These are phyloP conservation scores for Aquilaria malaccensis DNA, from an alignment of 345 rosid genomes.

Conservation along the genomic window DNA sequence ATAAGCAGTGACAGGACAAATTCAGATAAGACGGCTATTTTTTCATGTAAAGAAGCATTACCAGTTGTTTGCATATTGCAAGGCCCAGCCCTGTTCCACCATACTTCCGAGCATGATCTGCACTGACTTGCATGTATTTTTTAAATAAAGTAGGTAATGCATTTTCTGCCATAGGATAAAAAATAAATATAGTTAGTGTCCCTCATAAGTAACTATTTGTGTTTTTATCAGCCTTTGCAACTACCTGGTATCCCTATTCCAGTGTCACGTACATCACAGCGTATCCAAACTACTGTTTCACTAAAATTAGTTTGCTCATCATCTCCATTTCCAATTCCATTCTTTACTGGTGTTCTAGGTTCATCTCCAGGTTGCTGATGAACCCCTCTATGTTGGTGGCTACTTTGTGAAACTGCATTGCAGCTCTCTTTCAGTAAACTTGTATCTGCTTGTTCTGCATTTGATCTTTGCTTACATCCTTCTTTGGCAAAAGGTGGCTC, in stretches of 20 bases:
- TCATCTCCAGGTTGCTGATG: conserved; percentile 16
- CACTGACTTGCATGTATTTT: conserved; percentile 92
- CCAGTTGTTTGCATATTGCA: conserved; percentile 97
- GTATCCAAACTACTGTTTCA: conserved; percentile 71
- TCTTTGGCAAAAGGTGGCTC: conserved; percentile 52
- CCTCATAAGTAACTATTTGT: neutral
- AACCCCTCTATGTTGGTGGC: conserved; percentile 19
- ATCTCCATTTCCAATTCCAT: conserved; percentile 24
- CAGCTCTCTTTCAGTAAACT: conserved; percentile 19
- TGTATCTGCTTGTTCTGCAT: conserved; percentile 20
- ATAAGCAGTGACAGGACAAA: neutral
- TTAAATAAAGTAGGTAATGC: conserved; percentile 81
- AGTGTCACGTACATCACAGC: conserved; percentile 87
- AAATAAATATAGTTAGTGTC: conserved; percentile 8
- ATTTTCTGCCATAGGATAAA: conserved; percentile 47
- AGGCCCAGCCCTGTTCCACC: conserved; percentile 98
- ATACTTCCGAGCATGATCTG: conserved; percentile 93
- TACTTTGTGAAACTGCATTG: conserved; percentile 19
- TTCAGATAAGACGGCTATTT: neutral
- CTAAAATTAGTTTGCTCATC: conserved; percentile 29
- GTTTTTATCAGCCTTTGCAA: too few relatives aligned
- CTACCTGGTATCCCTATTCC: conserved; percentile 97
- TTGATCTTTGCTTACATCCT: conserved; percentile 23
- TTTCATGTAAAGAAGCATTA: conserved; percentile 19
- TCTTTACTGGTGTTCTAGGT: conserved; percentile 19